These are phyloP conservation scores for Aristolochia contorta DNA, from an alignment of 164 flowering plant genomes.

Conservation along the genomic window DNA sequence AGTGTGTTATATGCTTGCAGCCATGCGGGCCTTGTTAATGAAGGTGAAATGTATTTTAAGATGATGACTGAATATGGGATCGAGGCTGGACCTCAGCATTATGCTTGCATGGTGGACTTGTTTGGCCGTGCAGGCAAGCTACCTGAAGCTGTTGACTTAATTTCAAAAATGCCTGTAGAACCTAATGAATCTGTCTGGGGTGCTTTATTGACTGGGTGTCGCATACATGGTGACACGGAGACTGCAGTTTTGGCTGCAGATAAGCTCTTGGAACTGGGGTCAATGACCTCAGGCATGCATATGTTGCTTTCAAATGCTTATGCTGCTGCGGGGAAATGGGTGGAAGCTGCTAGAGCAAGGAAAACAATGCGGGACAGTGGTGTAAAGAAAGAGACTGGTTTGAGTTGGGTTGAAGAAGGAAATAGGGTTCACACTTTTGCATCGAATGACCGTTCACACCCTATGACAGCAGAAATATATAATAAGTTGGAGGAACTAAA, in stretches of 20 bases:
- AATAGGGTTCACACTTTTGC: conserved; percentile 69
- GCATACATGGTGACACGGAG: conserved; percentile 63
- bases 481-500: conserved; percentile 55
- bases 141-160: conserved; percentile 48
- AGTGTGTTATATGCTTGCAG: conserved; percentile 76
- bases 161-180: conserved; percentile 58
- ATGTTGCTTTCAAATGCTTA: conserved; percentile 75
- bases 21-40: conserved; percentile 72
- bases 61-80: conserved; percentile 56
- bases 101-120: conserved; percentile 71
- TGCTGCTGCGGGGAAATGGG: conserved; percentile 76
- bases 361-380: conserved; percentile 72
- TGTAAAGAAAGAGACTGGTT: conserved; percentile 80
- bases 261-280: conserved; percentile 51
- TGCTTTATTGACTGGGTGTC: conserved; percentile 78
- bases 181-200: conserved; percentile 90
- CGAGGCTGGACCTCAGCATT: conserved; percentile 71
- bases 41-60: conserved; percentile 55
- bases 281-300: conserved; percentile 59
- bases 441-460: conserved; percentile 63
- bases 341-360: conserved; percentile 81
- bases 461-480: conserved; percentile 44
- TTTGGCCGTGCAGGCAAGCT: conserved; percentile 82
- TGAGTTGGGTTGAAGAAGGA: conserved; percentile 98
- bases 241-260: conserved; percentile 81